Percentiles rank a stretch among this genome's conserved stretches.
Conservation (phyloP, 2,329 filamentous ascomycete species). For the Aspergillus costaricaensis region DNA sequence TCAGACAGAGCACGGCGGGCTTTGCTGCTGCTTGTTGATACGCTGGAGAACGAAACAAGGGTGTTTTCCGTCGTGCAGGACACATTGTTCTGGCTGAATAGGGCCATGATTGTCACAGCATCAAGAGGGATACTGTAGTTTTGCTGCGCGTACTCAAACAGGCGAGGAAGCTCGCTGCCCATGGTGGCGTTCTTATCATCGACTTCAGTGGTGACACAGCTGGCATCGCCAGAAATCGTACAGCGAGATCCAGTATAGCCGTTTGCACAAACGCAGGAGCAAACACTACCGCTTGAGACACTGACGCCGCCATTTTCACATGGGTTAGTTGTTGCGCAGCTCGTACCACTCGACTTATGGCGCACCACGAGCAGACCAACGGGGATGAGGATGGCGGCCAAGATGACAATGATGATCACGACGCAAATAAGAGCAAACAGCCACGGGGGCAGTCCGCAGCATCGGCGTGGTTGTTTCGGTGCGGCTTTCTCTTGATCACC, state of each 20-base stretch:
- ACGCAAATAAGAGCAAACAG: slow-evolving; percentile 68
- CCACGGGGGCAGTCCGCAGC: slow-evolving; percentile 83
- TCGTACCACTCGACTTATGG: slow-evolving; percentile 34
- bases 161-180: slow-evolving; percentile 73
- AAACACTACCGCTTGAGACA: slow-evolving; percentile 66
- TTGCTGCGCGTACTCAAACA: slow-evolving; percentile 64
- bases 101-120: slow-evolving; percentile 67
- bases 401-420: slow-evolving; percentile 69
- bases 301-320: slow-evolving; percentile 83
- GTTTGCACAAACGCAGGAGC: slow-evolving; percentile 85
- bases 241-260: slow-evolving; percentile 74
- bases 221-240: slow-evolving; percentile 50
- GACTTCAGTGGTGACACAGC: slow-evolving; percentile 56
- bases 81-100: slow-evolving; percentile 73
- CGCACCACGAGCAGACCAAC: slow-evolving; percentile 63
- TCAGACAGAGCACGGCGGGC: slow-evolving; percentile 27
- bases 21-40: slow-evolving; percentile 26
- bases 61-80: slow-evolving; percentile 86
- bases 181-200: slow-evolving; percentile 70
- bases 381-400: slow-evolving; percentile 81
- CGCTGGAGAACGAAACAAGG: slow-evolving; percentile 77
- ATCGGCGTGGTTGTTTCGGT: slow-evolving; percentile 56
- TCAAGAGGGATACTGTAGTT: slow-evolving; percentile 79
- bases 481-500: slow-evolving; percentile 24
- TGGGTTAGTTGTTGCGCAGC: slow-evolving; percentile 62